phyloP scores from a whole-genome alignment of 1,139 yeast species.

The Saccharomyces hybrid region DNA sequence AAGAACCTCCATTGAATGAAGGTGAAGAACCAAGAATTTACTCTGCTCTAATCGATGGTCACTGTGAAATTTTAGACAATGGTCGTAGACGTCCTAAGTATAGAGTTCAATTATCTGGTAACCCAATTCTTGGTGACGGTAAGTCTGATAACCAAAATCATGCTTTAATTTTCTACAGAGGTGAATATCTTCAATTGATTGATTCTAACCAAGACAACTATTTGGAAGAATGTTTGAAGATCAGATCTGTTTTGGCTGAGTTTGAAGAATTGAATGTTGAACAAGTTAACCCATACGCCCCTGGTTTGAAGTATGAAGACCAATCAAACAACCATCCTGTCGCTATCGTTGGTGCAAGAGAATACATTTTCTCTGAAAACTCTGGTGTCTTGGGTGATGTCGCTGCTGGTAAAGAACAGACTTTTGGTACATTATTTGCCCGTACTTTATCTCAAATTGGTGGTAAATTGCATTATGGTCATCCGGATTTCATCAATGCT shows the following conservation, averaged over 20 bases:
- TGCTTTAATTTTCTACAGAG: slow-evolving; percentile 93
- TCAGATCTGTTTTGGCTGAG: slow-evolving; percentile 94
- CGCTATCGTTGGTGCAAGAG: slow-evolving; percentile 98
- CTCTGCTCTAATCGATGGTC: slow-evolving; percentile 96
- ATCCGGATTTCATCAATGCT: slow-evolving; percentile 96
- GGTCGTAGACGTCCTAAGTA: slow-evolving; percentile 98
- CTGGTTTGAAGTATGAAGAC: slow-evolving; percentile 42
- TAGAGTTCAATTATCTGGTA: slow-evolving; percentile 95
- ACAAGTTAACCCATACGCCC: slow-evolving; percentile 74
- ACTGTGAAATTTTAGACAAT: slow-evolving; percentile 93
- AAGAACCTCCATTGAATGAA: slow-evolving; percentile 80
- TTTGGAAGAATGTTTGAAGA: slow-evolving; percentile 95
- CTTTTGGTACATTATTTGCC: slow-evolving; percentile 96
- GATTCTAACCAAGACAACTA: slow-evolving; percentile 99
- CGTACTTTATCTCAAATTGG: slow-evolving; percentile 98
- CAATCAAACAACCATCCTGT: slow-evolving; percentile 61
- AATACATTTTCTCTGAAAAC: slow-evolving; percentile 96
- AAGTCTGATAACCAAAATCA: slow-evolving; percentile 98
- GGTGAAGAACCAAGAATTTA: slow-evolving; percentile 97
- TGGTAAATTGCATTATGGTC: slow-evolving; percentile 98
- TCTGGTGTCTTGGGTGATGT: slow-evolving; percentile 98
- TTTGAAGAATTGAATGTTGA: slow-evolving; percentile 91
- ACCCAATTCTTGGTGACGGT: slow-evolving; percentile 99
- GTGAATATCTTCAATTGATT: slow-evolving; percentile 94
- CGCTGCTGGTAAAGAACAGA: slow-evolving; percentile 99